A percentile compares a stretch with the other conserved stretches of the same genome.
Conservation (phyloP, 2,329 filamentous ascomycete species). For the Fusarium mundagurra region DNA sequence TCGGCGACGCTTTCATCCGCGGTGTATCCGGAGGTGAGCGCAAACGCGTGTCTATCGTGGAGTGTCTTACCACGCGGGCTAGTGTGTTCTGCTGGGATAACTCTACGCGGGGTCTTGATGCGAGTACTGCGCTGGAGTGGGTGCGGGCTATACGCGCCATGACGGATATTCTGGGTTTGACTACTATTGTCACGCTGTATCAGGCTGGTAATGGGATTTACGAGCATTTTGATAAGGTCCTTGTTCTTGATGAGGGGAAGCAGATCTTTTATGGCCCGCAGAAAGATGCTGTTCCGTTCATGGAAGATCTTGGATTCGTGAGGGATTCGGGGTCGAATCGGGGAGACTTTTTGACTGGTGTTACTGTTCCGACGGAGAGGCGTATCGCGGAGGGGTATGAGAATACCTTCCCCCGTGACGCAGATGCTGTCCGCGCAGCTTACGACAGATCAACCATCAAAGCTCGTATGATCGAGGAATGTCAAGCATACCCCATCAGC, state of each 20-base stretch:
- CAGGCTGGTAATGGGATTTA: conserved; percentile 77
- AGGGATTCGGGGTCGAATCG: conserved; percentile 70
- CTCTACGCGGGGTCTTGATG: conserved; percentile 71
- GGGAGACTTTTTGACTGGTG: conserved; percentile 72
- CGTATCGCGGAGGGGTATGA: conserved; percentile 60
- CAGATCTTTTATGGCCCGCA: conserved; percentile 72
- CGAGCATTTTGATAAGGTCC: conserved; percentile 74
- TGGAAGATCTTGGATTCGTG: conserved; percentile 71
- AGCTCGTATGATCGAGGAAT: conserved; percentile 62
- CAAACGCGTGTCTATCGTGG: conserved; percentile 75
- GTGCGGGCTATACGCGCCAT: conserved; percentile 67
- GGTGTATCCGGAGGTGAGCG: conserved; percentile 75
- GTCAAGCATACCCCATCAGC: conserved; percentile 61
- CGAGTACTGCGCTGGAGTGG: conserved; percentile 70
- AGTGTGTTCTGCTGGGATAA: conserved; percentile 75
- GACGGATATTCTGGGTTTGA: conserved; percentile 69
- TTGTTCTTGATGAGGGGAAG: conserved; percentile 74
- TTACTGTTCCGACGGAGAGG: conserved; percentile 75
- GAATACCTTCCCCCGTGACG: conserved; percentile 55
- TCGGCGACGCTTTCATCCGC: conserved; percentile 72
- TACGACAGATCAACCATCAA: conserved; percentile 64
- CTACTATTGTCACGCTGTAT: conserved; percentile 72
- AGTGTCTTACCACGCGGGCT: conserved; percentile 66
- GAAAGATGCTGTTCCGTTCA: conserved; percentile 68
- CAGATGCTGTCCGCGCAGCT: conserved; percentile 53